Conservation (phyloP, 495 filamentous ascomycete genomes). For the Tuber indicum region DNA sequence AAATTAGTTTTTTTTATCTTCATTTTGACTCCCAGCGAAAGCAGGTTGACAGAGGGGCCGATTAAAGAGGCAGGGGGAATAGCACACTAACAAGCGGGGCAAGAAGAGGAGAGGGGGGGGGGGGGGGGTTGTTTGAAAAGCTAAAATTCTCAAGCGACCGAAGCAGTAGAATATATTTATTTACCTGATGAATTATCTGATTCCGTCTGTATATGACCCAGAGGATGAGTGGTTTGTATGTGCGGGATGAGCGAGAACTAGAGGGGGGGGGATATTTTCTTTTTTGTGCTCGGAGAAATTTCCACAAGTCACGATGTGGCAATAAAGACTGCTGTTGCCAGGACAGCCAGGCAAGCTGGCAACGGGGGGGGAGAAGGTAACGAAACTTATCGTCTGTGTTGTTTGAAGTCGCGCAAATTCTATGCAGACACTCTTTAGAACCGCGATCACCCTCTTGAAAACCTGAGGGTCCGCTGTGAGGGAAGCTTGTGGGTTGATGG, state of each 20-base stretch:
- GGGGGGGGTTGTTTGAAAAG: not conserved
- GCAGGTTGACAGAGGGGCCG: not conserved
- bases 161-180: not conserved
- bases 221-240: not conserved
- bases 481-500: constrained; percentile 32
- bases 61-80: not conserved
- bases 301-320: constrained; percentile 21
- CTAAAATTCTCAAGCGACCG: not conserved
- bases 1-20: not conserved
- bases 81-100: not conserved
- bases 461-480: constrained; percentile 40
- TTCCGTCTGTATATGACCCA: not conserved
- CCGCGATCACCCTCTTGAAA: constrained; percentile 43
- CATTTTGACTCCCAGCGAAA: not conserved
- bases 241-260: not conserved
- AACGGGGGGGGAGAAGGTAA: constrained; percentile 41
- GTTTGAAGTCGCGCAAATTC: constrained; percentile 32
- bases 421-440: constrained; percentile 36
- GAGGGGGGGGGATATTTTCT: constrained; percentile 18
- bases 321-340: constrained; percentile 42
- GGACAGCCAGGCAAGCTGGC: constrained; percentile 43
- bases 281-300: constrained; percentile 17
- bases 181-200: not conserved
- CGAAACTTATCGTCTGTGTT: constrained; percentile 35
- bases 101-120: not conserved